Base-by-base conservation (phyloP, 1,284 basidiomycete species). In the Puccinia coronata region DNA sequence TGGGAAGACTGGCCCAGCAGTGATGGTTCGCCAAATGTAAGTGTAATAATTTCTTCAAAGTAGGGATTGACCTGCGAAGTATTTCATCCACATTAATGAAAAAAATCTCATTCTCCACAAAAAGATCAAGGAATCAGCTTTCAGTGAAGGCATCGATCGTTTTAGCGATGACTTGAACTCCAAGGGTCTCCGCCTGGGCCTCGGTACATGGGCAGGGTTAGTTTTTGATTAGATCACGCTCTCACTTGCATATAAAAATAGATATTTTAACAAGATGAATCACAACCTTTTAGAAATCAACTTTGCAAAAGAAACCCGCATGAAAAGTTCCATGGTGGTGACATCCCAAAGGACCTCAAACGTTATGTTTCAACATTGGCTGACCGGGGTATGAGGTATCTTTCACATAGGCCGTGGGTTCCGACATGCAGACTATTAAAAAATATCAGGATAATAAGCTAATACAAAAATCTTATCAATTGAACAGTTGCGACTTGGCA, bases 401-500 rank as follows among this genome's bases (percentile, higher is more conserved):
- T 76, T 25, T 47, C 39, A 1, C 59, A 76, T 63, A 61, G 73
- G 23, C 73, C 73, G 73, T 76, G 9, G 65, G 73, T 28, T 31
- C 41, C 16, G 1, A 47, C 28, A 18, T 39, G 16, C 28, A 34
- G 8, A 4, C 49, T 18, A 20, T 28, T 8, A 31, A 8, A 47
- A 43, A 59, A 34, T 18, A 25, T 59, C 16, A n/a, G 5, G 2
- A 43, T 43, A 9, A 28, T 25, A 18, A 25, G 23, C 28, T 25
- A n/a, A 41, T n/a, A 18, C 16, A 20, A 1, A 31, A n/a, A 70
- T 49, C 11, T 16, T 39, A n/a, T n/a, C n/a, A n/a, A 61, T 34
- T 16, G 16, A 63, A 63, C 23, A 80, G 78, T 53, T 80, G 78
- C 34, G 47, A 72, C 59, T 73, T 43, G 57, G 43, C 70, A 31